phyloP scores from a whole-genome alignment of 352 stramenopile species.

The Albugo laibachii region DNA sequence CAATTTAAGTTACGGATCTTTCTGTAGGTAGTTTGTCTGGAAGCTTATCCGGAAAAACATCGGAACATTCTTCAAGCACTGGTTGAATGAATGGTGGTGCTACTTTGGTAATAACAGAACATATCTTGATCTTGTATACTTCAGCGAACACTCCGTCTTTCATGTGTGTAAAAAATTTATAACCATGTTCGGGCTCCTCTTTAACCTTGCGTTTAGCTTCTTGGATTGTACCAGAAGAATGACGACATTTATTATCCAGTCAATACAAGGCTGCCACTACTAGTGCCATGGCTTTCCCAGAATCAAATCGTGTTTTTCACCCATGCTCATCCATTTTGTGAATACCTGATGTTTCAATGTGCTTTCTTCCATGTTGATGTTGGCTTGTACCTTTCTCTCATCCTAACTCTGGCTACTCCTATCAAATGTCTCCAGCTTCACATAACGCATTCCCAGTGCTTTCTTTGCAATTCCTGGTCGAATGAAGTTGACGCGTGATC shows the following conservation, averaged over 20 bases:
- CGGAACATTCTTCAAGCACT: not conserved
- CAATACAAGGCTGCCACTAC: constrained; percentile 2
- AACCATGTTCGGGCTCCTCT: too few species aligned
- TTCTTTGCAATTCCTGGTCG: constrained; percentile 1
- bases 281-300: constrained; percentile 7
- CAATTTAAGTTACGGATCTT: not conserved
- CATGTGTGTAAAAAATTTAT: not conserved
- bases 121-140: not conserved
- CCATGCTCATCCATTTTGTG: not conserved
- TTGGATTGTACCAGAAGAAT: not conserved
- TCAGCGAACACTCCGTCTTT: not conserved
- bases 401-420: not conserved
- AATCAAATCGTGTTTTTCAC: constrained; percentile 7
- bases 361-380: constrained; percentile 3
- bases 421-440: constrained; percentile 2
- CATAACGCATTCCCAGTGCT: not conserved
- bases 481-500: constrained; percentile 5
- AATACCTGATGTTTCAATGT: not conserved
- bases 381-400: not conserved
- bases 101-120: not conserved
- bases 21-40: not conserved
- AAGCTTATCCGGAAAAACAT: not conserved
- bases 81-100: not conserved
- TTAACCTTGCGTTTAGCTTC: not conserved
- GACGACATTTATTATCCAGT: constrained; percentile 7